Percentiles rank a stretch among this genome's conserved stretches.
phyloP scores from a whole-genome alignment of 1,284 basidiomycete species.

The Austropuccinia psidii region DNA sequence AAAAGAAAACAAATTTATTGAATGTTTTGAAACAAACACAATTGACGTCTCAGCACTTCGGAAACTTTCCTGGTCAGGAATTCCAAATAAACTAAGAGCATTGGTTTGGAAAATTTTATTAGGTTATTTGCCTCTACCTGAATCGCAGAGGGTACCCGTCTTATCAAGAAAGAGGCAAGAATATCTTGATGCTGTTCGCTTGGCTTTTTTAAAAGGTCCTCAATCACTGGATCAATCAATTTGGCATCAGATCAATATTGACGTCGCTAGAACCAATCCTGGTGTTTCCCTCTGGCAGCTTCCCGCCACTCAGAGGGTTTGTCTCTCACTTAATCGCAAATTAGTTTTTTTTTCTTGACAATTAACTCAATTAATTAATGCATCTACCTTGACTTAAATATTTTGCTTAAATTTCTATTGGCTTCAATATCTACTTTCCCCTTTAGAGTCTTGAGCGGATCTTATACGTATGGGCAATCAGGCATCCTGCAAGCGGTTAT shows the following conservation, averaged over 20 bases:
- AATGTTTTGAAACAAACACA: conserved; percentile 40
- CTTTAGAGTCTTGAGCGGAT: conserved; percentile 77
- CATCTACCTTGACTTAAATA: background rate
- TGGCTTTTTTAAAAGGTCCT: conserved; percentile 79
- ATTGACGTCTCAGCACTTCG: conserved; percentile 73
- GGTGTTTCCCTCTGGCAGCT: conserved; percentile 87
- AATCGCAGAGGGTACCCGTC: conserved; percentile 65
- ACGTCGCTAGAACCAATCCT: conserved; percentile 85
- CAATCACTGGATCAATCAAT: conserved; percentile 78
- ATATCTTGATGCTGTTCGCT: conserved; percentile 77
- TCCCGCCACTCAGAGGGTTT: conserved; percentile 70
- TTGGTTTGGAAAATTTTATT: conserved; percentile 91
- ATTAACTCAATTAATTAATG: conserved; percentile 3
- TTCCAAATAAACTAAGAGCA: conserved; percentile 77
- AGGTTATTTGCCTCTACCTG: conserved; percentile 81
- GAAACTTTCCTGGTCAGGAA: conserved; percentile 90
- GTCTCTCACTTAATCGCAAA: conserved; percentile 42
- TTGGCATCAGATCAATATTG: conserved; percentile 97
- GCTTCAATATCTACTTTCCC: background rate
- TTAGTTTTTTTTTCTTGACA: conserved; percentile 28
- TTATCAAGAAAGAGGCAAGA: conserved; percentile 83
- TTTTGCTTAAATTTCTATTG: background rate
- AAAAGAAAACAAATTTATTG: conserved; percentile 40
- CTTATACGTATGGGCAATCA: conserved; percentile 92
- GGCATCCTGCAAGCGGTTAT: conserved; percentile 91